Evolutionary conservation across 306 rosid genomes (phyloP), one percentile per base, ranked within the genome.

Genomic region (Prinsepia uniflora): DNA sequence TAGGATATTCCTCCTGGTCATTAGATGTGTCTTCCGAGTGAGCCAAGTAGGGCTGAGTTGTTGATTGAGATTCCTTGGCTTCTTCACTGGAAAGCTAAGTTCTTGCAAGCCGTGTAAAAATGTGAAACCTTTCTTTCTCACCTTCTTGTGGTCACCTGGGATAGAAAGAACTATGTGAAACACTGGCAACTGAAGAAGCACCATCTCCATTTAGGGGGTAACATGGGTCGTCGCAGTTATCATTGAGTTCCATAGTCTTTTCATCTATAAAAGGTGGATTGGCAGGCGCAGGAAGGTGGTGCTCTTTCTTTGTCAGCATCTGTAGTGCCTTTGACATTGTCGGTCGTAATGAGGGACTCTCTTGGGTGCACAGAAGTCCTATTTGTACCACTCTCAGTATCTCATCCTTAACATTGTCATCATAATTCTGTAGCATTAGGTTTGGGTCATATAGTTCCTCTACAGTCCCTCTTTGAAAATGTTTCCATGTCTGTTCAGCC

Each of bases 361-460:
- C 96, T 80, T 94, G 99, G 66, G 91, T 89, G 87, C 97, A 94
- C 41, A 91, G 48, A 73, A 94, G 92, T 76, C 95, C 99, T 68
- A 89, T 75, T 45, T 94, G 90, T 65, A 91, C 73, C 82, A 85
- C 96, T 84, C 96, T 83, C 47, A 80, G 70, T 46, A 91, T 75
- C 52, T 80, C 88, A 58, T 80, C 71, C 82, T 78, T 82, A 24
- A 82, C 20, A 15, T 73, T 57, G 61, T 56, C 66, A 22, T 73
- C 9, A 72, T 72, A 78, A 8, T 91, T 81, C 8, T 84, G 85
- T 80, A 77, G 61, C 81, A 76, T 79, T 14, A 94, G 77, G 75
- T 94, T 94, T 47, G 89, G 86, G 63, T 91, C 99, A 11, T 81
- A 79, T 43, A 94, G 65, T 30, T 86, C 84, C 48, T 87, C 91